Evolutionary conservation across 257 asterid species (phyloP), one percentile per base, ranked within the genome.

Genomic region (Ilex aquifolium): DNA sequence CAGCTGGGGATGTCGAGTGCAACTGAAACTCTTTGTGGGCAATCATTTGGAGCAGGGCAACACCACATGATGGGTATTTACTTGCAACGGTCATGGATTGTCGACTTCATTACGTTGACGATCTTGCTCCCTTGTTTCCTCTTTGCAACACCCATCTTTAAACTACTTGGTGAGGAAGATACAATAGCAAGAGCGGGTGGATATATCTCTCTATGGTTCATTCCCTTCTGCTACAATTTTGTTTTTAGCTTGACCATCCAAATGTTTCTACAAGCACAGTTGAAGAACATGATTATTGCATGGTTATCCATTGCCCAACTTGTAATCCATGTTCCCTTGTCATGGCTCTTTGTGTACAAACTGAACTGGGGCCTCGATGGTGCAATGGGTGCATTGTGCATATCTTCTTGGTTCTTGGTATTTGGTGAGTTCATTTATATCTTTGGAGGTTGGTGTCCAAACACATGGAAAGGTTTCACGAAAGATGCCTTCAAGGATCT

Each of bases 1-100:
- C 85, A 91, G 97, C 70, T 91, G 64, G 97, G 97, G 65, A 91
- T 91, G 97, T 88, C 97, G 7, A 91, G 97, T 78, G 97, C 97
- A 39, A 91, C 97, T 2, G 97, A 91, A 68, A 91, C 97, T 15
- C 91, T 91, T 0, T 91, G 97, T 50, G 97, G 97, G 61, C 97
- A 91, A 82, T 94, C 97, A 44, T 88, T 31, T 60, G 97, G 97
- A 54, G 97, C 97, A 36, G 87, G 83, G 64, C 97, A 91, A 56
- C 55, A 80, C 74, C 97, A 91, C 57, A 91, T 91, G 97, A 79
- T 91, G 94, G 96, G 97, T 0, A 77, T 91, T 68, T 91, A 85
- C 88, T 78, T 91, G 82, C 97, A 91, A 65, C 70, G 97, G 44
- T 91, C 97, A 10, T 91, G 97, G 97, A 61, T 91, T 65, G 93